phyloP scores from a whole-genome alignment of 2,329 filamentous ascomycete species.

The Hymenoscyphus infarciens region DNA sequence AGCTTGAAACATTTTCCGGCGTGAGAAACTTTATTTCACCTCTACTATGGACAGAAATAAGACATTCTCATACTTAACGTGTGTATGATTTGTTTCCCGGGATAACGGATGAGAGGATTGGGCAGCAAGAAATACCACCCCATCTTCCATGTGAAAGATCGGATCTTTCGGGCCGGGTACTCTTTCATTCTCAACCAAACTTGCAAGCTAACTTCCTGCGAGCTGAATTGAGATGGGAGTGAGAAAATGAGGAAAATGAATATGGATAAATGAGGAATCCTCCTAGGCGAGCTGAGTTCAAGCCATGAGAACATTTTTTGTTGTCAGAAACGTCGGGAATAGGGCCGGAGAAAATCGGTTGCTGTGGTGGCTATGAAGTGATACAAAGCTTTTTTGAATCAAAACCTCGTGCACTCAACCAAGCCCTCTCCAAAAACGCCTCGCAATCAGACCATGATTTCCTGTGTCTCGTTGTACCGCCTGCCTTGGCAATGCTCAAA shows the following conservation, averaged over 20 bases:
- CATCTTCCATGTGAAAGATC: constrained; percentile 9
- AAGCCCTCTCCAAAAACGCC: background rate
- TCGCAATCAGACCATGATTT: background rate
- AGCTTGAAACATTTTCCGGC: no score
- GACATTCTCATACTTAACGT: background rate
- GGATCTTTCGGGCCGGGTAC: constrained; percentile 13
- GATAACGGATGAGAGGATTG: constrained; percentile 1
- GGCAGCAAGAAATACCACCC: background rate
- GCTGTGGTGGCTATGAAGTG: background rate
- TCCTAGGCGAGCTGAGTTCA: constrained; percentile 8
- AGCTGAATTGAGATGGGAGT: background rate
- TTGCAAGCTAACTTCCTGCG: background rate
- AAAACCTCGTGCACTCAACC: background rate
- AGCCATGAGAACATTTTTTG: constrained; percentile 12
- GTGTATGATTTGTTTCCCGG: constrained; percentile 9
- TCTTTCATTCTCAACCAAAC: background rate
- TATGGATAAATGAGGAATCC: constrained; percentile 4
- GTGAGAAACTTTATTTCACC: background rate
- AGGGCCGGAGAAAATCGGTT: background rate
- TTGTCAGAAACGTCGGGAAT: no score
- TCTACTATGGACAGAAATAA: background rate
- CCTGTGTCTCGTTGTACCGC: background rate
- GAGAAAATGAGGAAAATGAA: background rate
- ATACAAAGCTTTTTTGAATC: background rate
- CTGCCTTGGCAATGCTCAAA: background rate